phyloP scores from a whole-genome alignment of 2,329 filamentous ascomycete species.

The Alternaria sp. region DNA sequence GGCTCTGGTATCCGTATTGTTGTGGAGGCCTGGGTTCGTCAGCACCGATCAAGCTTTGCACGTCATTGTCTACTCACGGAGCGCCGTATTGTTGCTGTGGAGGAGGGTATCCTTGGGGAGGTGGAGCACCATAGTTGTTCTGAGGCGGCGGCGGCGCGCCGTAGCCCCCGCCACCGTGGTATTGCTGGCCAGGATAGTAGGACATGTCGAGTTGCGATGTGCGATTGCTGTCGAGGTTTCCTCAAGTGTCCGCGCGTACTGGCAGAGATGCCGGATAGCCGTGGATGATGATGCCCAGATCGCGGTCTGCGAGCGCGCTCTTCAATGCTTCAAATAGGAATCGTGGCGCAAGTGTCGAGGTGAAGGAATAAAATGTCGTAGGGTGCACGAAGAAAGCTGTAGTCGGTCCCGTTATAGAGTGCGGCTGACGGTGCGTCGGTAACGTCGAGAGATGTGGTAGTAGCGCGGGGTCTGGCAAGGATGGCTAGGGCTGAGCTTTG shows the following conservation, averaged over 20 bases:
- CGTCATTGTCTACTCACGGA: constrained; percentile 29
- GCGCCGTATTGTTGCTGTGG: constrained; percentile 38
- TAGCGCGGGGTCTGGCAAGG: constrained; percentile 23
- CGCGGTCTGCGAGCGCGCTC: constrained; percentile 3
- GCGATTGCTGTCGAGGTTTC: constrained; percentile 9
- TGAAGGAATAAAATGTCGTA: constrained; percentile 4
- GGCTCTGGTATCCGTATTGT: constrained; percentile 45
- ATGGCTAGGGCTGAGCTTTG: constrained; percentile 13
- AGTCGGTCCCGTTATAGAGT: constrained; percentile 6
- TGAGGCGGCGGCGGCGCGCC: constrained; percentile 51
- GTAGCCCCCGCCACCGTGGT: constrained; percentile 51
- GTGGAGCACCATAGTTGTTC: constrained; percentile 38
- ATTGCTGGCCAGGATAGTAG: constrained; percentile 51
- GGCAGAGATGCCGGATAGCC: constrained; percentile 19
- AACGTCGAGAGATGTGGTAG: constrained; percentile 8
- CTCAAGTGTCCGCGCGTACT: constrained; percentile 8
- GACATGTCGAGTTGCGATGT: constrained; percentile 41
- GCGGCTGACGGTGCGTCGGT: constrained; percentile 19
- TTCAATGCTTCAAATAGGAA: constrained; percentile 2
- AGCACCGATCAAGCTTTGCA: constrained; percentile 13
- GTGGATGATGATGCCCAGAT: constrained; percentile 14
- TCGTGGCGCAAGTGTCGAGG: neutral
- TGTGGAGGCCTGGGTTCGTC: constrained; percentile 34
- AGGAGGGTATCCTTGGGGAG: constrained; percentile 38
- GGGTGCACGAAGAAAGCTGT: constrained; percentile 9